Conservation (phyloP, 78 protist genomes). For the Creolimax fragrantissima region DNA sequence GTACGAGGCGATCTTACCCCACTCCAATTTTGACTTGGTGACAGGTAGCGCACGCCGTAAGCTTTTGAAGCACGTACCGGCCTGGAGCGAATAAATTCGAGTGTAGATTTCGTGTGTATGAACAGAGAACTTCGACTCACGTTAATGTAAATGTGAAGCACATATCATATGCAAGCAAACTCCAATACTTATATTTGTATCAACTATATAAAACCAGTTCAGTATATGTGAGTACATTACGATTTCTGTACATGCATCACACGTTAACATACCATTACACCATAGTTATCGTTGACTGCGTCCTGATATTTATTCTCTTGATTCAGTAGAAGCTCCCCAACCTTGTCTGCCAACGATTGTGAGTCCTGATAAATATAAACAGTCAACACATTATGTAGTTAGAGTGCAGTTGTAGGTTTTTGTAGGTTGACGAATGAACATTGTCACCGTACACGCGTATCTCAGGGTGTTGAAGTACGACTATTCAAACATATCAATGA, state of each 20-base stretch:
- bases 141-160: too few relatives aligned
- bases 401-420: too few relatives aligned
- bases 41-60: constrained; percentile 41
- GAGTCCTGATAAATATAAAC: neutral
- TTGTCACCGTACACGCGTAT: too few relatives aligned
- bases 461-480: too few relatives aligned
- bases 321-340: neutral
- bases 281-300: constrained; percentile 33
- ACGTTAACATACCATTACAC: neutral
- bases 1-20: constrained; percentile 34
- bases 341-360: neutral
- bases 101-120: too few relatives aligned
- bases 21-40: constrained; percentile 28
- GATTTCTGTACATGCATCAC: neutral
- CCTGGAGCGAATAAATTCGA: neutral
- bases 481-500: too few relatives aligned
- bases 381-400: neutral
- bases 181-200: too few relatives aligned
- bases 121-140: too few relatives aligned
- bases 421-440: too few relatives aligned
- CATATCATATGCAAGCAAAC: too few relatives aligned
- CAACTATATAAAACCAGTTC: neutral
- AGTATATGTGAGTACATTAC: neutral
- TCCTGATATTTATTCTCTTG: constrained; percentile 29
- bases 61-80: constrained; percentile 37